Evolutionary conservation across 495 filamentous ascomycete species (phyloP), one percentile per base, ranked within the genome.

Genomic region (Viridothelium virens): DNA sequence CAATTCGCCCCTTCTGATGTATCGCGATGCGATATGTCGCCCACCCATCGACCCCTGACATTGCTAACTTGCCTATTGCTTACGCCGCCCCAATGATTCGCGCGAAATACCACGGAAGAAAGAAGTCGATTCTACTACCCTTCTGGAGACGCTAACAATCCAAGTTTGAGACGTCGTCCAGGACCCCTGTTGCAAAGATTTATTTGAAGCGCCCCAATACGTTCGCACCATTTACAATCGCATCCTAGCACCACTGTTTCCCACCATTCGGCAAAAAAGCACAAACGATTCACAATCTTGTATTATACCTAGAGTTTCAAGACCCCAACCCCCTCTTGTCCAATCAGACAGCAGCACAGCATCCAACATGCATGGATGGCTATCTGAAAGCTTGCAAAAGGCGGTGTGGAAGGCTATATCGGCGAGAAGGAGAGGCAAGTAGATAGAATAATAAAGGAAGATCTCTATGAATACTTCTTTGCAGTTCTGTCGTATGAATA

Each of bases 291-390:
- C 31, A 34, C 11, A 18, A 34, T 18, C n/a, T 18, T 59, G 53
- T 59, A 59, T 59, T 59, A 59, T 59, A 59, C 53, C 31, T 59
- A 59, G 53, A 59, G 5, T 59, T 59, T 10, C 31, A 33, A 36
- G 53, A 59, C 53, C 53, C 5, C 53, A 2, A 3, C 36, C 2
- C 7, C 31, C 18, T 14, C 25, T 18, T 36, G 33, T 36, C 5
- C 48, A 59, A 59, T 36, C 18, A 59, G 53, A 34, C 18, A 18
- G 31, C 31, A 33, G 7, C 25, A 34, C 31, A 33, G 53, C 53
- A 59, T 59, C 53, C 53, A 59, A 59, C 18, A 59, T 59, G 53
- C 53, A 36, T 36, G 25, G 53, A 59, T 34, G 53, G 53, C 31
- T 36, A n/a, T 7, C 18, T 33, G 25, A 36, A 59, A 34, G 3